Percentiles rank a stretch among this genome's conserved stretches.
Conservation (phyloP, 2,329 filamentous ascomycete species). For the Penicillium sp. region DNA sequence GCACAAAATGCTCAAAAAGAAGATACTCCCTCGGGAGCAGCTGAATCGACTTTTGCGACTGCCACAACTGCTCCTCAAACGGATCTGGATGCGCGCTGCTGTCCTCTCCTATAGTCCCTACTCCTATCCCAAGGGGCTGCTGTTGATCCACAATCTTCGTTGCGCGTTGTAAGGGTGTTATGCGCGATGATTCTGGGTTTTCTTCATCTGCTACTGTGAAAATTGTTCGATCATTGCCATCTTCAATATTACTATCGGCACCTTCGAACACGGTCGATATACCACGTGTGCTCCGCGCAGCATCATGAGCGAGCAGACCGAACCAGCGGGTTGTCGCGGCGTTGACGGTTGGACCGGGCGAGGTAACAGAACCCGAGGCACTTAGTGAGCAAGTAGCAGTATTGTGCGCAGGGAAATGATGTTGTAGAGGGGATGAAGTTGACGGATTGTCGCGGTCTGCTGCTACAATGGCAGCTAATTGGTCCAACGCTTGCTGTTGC, state of each 20-base stretch:
- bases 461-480: constrained; percentile 4
- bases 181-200: background rate
- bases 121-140: background rate
- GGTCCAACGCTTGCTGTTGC: background rate
- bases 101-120: background rate
- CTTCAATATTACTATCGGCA: background rate
- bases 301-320: constrained; percentile 18
- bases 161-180: constrained; percentile 16
- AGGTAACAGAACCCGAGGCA: background rate
- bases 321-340: constrained; percentile 21
- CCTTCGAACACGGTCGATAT: background rate
- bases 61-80: constrained; percentile 17
- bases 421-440: background rate
- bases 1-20: constrained; percentile 18
- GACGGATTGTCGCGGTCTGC: constrained; percentile 7
- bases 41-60: constrained; percentile 16
- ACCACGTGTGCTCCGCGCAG: background rate
- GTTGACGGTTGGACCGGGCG: background rate
- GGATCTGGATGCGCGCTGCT: background rate
- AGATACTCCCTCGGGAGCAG: constrained; percentile 10
- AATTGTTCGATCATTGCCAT: background rate
- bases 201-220: background rate
- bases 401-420: background rate
- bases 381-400: background rate
- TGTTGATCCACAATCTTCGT: constrained; percentile 17